These are phyloP conservation scores for Francoa sonchifolia DNA, from an alignment of 441 rosid genomes.

Conservation along the genomic window DNA sequence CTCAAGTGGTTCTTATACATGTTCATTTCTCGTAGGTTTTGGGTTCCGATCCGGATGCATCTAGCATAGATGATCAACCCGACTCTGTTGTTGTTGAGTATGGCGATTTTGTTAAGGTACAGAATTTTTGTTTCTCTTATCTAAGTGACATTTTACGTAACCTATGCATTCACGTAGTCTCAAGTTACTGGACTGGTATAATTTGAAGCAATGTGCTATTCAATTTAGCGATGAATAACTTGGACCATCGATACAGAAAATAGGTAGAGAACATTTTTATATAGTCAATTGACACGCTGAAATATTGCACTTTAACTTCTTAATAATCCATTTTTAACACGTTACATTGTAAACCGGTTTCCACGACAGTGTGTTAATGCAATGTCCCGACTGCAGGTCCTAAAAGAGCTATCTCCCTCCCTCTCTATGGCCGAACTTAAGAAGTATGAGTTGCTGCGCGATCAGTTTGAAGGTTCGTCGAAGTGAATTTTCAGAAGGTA, in stretches of 20 bases:
- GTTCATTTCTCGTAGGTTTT: slow-evolving; percentile 34
- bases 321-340: too few relatives aligned
- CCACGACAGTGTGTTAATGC: too few relatives aligned
- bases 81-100: slow-evolving; percentile 56
- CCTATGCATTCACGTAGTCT: too few relatives aligned
- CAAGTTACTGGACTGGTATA: too few relatives aligned
- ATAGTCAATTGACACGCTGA: too few relatives aligned
- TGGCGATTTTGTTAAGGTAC: slow-evolving; percentile 72
- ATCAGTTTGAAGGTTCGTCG: slow-evolving; percentile 63
- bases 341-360: too few relatives aligned
- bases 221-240: too few relatives aligned
- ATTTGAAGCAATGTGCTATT: too few relatives aligned
- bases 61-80: slow-evolving; percentile 29
- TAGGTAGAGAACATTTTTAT: too few relatives aligned
- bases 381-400: slow-evolving; percentile 33
- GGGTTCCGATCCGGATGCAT: slow-evolving; percentile 29
- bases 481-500: slow-evolving; percentile 17
- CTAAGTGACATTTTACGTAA: background rate
- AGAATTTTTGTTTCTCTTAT: slow-evolving; percentile 6
- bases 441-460: slow-evolving; percentile 67
- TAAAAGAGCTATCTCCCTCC: slow-evolving; percentile 79
- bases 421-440: slow-evolving; percentile 77
- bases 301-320: too few relatives aligned
- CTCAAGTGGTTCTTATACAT: slow-evolving; percentile 1
- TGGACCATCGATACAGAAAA: too few relatives aligned